Evolutionary conservation across 2,329 filamentous ascomycete genomes (phyloP).

Genomic region (Apiospora hydei): DNA sequence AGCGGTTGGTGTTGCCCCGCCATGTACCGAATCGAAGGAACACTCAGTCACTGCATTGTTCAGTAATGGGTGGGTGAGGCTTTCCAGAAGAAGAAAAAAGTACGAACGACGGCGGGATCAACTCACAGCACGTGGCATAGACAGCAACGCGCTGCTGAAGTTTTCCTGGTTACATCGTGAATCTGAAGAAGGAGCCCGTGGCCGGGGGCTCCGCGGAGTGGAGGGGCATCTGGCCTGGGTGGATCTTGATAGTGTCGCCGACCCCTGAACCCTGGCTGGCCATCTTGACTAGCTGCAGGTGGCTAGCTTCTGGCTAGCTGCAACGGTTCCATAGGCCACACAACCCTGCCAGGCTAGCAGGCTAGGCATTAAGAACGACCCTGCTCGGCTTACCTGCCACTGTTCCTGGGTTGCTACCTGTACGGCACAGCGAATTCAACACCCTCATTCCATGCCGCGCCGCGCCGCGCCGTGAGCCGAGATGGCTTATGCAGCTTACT

Average conservation of each 20-base stretch:
- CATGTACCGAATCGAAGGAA: too few species aligned
- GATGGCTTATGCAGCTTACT: too few species aligned
- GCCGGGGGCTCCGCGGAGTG: background rate
- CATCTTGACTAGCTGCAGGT: background rate
- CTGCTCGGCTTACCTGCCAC: background rate
- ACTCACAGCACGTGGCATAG: slow-evolving; percentile 9
- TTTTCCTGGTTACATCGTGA: background rate
- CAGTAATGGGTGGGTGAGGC: too few species aligned
- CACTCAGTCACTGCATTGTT: too few species aligned
- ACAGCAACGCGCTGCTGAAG: background rate
- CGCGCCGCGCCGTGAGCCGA: too few species aligned
- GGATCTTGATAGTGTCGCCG: background rate
- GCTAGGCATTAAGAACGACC: too few species aligned
- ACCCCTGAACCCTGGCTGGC: background rate
- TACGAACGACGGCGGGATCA: background rate
- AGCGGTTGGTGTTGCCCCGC: too few species aligned
- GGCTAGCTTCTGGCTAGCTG: too few species aligned
- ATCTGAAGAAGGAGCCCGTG: background rate
- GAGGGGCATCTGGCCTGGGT: background rate
- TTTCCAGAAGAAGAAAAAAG: background rate
- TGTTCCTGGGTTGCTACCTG: background rate
- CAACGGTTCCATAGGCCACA: background rate
- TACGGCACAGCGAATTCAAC: background rate
- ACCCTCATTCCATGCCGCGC: too few species aligned
- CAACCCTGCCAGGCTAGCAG: too few species aligned